These are phyloP conservation scores for Boletus subparvulus DNA, from an alignment of 768 basidiomycete species.

Conservation along the genomic window DNA sequence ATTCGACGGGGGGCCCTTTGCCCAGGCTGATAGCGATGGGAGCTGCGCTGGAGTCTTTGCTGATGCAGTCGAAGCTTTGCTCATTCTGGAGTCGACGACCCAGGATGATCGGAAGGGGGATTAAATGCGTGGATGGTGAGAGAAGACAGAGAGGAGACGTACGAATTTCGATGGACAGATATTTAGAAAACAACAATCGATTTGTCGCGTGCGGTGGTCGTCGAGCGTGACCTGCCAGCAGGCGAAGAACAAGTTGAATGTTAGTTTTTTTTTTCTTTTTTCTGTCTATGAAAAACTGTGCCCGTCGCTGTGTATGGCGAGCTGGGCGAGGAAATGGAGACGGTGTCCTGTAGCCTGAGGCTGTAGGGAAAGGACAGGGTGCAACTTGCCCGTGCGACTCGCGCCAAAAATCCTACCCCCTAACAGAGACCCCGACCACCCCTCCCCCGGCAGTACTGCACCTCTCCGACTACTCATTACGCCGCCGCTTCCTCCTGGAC, in stretches of 20 bases:
- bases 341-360: slow-evolving; percentile 38
- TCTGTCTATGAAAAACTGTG: slow-evolving; percentile 39
- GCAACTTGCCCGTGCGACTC: slow-evolving; percentile 33
- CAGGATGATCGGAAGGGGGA: slow-evolving; percentile 7
- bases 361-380: slow-evolving; percentile 40
- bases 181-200: slow-evolving; percentile 50
- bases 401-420: slow-evolving; percentile 31
- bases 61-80: slow-evolving; percentile 81
- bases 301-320: slow-evolving; percentile 40
- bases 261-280: slow-evolving; percentile 24
- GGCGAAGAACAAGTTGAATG: slow-evolving; percentile 67
- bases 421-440: slow-evolving; percentile 28
- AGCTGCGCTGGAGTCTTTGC: slow-evolving; percentile 73
- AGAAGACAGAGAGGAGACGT: slow-evolving; percentile 26
- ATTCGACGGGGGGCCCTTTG: slow-evolving; percentile 79
- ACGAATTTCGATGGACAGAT: slow-evolving; percentile 45
- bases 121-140: not conserved
- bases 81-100: slow-evolving; percentile 65
- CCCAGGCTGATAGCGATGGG: slow-evolving; percentile 85
- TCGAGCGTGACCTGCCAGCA: slow-evolving; percentile 91
- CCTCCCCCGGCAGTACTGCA: slow-evolving; percentile 16
- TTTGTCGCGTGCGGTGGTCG: slow-evolving; percentile 74
- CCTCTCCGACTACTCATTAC: not conserved
- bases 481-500: not conserved
- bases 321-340: slow-evolving; percentile 25